These are phyloP conservation scores for Cryptosporidium parvum DNA, from an alignment of 169 alveolate species.

Conservation along the genomic window DNA sequence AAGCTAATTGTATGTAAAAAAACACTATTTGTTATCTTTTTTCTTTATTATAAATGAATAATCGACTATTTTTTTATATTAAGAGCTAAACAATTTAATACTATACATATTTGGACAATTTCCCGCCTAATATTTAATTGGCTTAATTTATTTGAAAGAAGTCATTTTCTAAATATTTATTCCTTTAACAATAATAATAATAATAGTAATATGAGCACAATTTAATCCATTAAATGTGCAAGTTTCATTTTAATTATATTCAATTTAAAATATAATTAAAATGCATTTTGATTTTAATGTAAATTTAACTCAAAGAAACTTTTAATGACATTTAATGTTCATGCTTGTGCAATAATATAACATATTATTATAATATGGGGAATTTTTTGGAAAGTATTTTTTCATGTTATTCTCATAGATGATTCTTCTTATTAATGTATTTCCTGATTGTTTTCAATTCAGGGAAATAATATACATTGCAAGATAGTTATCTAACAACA, in stretches of 20 bases:
- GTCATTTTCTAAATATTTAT: too few species aligned
- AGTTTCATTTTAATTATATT: slow-evolving; percentile 6
- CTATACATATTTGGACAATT: background rate
- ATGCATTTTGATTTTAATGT: background rate
- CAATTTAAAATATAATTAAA: background rate
- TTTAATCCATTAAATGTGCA: slow-evolving; percentile 69
- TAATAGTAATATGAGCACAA: slow-evolving; percentile 14
- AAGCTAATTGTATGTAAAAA: background rate
- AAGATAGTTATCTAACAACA: slow-evolving; percentile 6
- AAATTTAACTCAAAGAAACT: background rate
- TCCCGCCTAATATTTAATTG: background rate
- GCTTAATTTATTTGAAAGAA: background rate
- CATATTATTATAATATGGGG: slow-evolving; percentile 1
- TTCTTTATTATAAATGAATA: too few species aligned
- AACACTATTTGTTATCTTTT: too few species aligned
- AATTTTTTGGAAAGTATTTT: background rate
- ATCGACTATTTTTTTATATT: too few species aligned
- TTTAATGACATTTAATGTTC: slow-evolving; percentile 63
- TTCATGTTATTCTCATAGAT: background rate
- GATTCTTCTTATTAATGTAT: background rate
- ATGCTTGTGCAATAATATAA: slow-evolving; percentile 68
- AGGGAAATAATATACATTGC: background rate
- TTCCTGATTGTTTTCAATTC: background rate
- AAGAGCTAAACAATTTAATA: too few species aligned
- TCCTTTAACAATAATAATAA: background rate